Base-by-base conservation (phyloP, 108 stramenopile species). In the Nitzschia sp. region DNA sequence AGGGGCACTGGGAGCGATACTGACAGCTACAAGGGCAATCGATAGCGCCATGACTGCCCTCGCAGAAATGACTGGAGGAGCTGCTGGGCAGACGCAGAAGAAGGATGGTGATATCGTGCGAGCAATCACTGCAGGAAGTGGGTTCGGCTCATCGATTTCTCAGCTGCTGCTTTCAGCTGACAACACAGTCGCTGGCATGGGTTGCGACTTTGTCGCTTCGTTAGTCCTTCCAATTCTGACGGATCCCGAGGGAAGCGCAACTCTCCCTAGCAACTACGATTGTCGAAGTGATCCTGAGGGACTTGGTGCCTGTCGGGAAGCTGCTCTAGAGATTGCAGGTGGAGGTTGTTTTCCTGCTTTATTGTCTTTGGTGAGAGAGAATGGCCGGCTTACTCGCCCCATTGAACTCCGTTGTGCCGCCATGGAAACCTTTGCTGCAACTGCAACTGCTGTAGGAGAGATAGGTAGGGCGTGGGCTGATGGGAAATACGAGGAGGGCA, bases 81-180 rank as follows among this genome's bases (percentile, higher is more conserved):
- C 36, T 31, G 64, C 75, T 38, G 62, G 83, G 38, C 41, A 74
- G 44, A 25, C 65, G 32, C 65, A 66, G 11, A 73, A 78, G 59
- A 69, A 67, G 23, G 90, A 91, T 79, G 85, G 86, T 0, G 75
- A 74, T 22, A 82, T 93, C 55, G 74, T 93, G 1, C 75, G 85
- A 47, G 82, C 87, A 36, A 83, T 93, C 44, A 72, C 82, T 8
- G 82, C 86, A 15, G 82, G 85, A 26, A 88, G 91, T 23, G 92
- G 89, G 0, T 85, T 80, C 34, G 84, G 85, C 0, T 67, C 81
- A 0, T 79, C 87, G 0, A 82, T 93, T 41, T 85, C 89, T 31
- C 85, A 88, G 29, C 63, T 90, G 53, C 63, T 93, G 36, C 72
- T 88, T 32, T 85, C 84, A 11, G 84, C 92, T 15, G 92, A 93